Evolutionary conservation across 805 yeast species (phyloP).

Genomic region (Candida ipomoeae): DNA sequence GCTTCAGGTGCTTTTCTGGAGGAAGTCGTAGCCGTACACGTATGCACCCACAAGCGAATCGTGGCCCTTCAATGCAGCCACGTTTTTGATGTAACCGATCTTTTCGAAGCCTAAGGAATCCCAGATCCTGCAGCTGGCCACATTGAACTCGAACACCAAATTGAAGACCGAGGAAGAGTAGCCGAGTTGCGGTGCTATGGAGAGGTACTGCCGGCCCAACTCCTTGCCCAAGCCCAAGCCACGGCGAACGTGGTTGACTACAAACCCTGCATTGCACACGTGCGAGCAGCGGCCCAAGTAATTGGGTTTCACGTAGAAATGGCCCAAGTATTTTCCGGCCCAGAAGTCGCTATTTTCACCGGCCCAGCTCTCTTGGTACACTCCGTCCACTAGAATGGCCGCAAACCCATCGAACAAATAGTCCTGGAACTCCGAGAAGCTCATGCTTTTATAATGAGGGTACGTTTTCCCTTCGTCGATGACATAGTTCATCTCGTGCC

Average conservation of each 20-base stretch:
- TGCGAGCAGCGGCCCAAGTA: slow-evolving; percentile 83
- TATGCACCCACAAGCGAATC: slow-evolving; percentile 68
- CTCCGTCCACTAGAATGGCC: slow-evolving; percentile 53
- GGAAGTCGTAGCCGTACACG: slow-evolving; percentile 65
- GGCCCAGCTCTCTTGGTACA: slow-evolving; percentile 25
- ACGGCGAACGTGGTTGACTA: slow-evolving; percentile 57
- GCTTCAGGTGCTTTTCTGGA: not conserved
- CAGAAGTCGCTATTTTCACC: slow-evolving; percentile 38
- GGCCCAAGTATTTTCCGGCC: slow-evolving; percentile 56
- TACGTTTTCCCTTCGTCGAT: slow-evolving; percentile 74
- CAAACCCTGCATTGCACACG: slow-evolving; percentile 82
- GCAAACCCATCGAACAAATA: slow-evolving; percentile 69
- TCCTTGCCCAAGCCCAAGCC: slow-evolving; percentile 67
- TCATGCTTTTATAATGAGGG: slow-evolving; percentile 47
- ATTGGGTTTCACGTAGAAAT: slow-evolving; percentile 81
- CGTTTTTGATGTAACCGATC: slow-evolving; percentile 72
- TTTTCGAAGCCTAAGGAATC: slow-evolving; percentile 76
- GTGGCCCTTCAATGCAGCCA: slow-evolving; percentile 64
- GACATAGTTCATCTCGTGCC: slow-evolving; percentile 55
- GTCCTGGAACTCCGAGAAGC: slow-evolving; percentile 48
- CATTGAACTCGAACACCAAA: slow-evolving; percentile 77
- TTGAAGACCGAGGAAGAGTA: slow-evolving; percentile 83
- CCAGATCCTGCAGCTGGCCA: slow-evolving; percentile 77
- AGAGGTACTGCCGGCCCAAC: slow-evolving; percentile 64
- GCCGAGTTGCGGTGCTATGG: slow-evolving; percentile 75